Evolutionary conservation across 331 rosid genomes (phyloP), one percentile per base, ranked within the genome.

Genomic region (Erythrophleum ivorense): DNA sequence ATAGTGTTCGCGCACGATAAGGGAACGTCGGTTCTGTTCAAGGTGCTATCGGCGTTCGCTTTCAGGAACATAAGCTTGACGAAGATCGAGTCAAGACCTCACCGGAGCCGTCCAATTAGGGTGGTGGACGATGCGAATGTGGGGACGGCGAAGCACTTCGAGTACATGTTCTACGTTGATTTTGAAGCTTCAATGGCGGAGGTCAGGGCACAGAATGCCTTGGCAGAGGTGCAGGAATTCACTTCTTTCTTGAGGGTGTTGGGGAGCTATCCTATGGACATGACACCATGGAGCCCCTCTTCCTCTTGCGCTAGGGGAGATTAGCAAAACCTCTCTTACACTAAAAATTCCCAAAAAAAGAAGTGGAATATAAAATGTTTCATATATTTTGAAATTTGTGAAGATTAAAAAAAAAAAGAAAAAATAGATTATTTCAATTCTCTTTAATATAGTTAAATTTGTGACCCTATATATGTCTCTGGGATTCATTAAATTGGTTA

Each of bases 181-280:
- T 95, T 95, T 58, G 97, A 95, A n/a, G 98, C 98, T 1, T 93
- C 98, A 1, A 88, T 95, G 98, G 98, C 94, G 33, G 98, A 95
- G 7, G 92, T 88, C 3, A 86, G 91, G 49, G 97, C 97, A 0
- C 94, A 95, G 83, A 91, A 95, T 45, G 98, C 98, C 0, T 55
- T 93, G 43, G 96, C 97, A 10, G 98, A 95, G 89, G 97, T 95
- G 64, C 92, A 95, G 85, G 98, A 93, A 63, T 95, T 90, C 88
- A 91, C 97, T 1, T 89, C 98, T 1, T 95, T 95, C 84, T 84
- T 95, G 80, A 78, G 98, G 77, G 97, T 95, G 0, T 68, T 95
- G 75, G 98, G 98, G 1, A 90, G 98, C 74, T 95, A 95, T 80
- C 98, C 98, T 0, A 93, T 95, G 89, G 98, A 95, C 59, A 93